phyloP scores from a whole-genome alignment of 2,329 filamentous ascomycete genomes.

The Aplosporella prunicola region DNA sequence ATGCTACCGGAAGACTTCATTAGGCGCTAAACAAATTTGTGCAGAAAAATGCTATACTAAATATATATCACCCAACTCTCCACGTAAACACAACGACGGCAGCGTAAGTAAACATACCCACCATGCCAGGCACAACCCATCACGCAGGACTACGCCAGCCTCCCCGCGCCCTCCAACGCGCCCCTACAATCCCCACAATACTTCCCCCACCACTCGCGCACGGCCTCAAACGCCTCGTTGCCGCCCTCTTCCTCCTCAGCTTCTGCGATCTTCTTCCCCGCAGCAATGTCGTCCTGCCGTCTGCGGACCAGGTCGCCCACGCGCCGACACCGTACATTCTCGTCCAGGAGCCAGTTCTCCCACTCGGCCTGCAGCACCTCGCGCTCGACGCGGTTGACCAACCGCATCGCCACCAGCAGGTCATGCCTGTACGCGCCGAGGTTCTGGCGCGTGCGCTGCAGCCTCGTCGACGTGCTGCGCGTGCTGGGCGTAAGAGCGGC shows the following conservation, averaged over 20 bases:
- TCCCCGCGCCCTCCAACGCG: slow-evolving; percentile 21
- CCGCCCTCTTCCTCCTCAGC: slow-evolving; percentile 16
- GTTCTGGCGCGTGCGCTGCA: slow-evolving; percentile 72
- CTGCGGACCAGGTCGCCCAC: slow-evolving; percentile 39
- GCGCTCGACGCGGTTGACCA: slow-evolving; percentile 80
- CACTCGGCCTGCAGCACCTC: slow-evolving; percentile 83
- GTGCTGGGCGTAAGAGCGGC: slow-evolving; percentile 14
- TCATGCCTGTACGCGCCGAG: slow-evolving; percentile 82
- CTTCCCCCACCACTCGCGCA: slow-evolving; percentile 47
- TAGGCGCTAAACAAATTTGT: too few relatives aligned
- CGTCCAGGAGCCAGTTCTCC: slow-evolving; percentile 82
- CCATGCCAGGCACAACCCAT: too few relatives aligned
- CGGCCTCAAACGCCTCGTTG: slow-evolving; percentile 25
- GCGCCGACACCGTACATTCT: slow-evolving; percentile 65
- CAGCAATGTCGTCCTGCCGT: slow-evolving; percentile 26
- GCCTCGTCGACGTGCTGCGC: slow-evolving; percentile 30
- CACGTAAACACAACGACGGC: too few relatives aligned
- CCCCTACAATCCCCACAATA: slow-evolving; percentile 54
- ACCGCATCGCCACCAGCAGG: slow-evolving; percentile 76
- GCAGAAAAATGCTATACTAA: too few relatives aligned
- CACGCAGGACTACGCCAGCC: too few relatives aligned
- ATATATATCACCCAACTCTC: too few relatives aligned
- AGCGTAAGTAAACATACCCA: too few relatives aligned
- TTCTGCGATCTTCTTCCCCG: too few relatives aligned
- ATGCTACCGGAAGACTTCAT: too few relatives aligned